phyloP scores from a whole-genome alignment of 371 early-diverging fungal species.

The Amoeboaphelidium protococcarum region DNA sequence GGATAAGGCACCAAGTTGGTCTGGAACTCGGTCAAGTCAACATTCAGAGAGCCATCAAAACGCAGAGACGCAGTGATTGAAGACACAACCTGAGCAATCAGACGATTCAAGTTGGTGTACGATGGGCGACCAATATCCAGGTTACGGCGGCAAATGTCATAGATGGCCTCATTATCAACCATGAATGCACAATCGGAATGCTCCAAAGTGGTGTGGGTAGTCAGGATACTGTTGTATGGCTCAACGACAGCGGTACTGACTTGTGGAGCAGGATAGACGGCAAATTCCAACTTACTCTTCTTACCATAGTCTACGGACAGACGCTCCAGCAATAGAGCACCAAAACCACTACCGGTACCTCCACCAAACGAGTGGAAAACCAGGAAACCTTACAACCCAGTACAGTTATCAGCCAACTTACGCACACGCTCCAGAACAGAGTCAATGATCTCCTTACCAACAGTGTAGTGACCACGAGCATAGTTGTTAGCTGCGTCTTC shows the following conservation, averaged over 20 bases:
- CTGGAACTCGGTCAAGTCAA: slow-evolving; percentile 89
- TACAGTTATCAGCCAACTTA: slow-evolving; percentile 14
- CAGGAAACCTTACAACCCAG: slow-evolving; percentile 19
- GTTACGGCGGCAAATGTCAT: slow-evolving; percentile 96
- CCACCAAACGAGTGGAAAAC: slow-evolving; percentile 98
- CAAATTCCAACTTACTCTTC: slow-evolving; percentile 95
- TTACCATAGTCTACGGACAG: slow-evolving; percentile 93
- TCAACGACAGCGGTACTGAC: slow-evolving; percentile 68
- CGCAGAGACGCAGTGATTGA: slow-evolving; percentile 98
- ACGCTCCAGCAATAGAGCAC: slow-evolving; percentile 88
- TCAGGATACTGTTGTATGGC: slow-evolving; percentile 76
- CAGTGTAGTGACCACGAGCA: slow-evolving; percentile 98
- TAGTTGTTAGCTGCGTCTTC: slow-evolving; percentile 99
- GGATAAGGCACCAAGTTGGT: slow-evolving; percentile 95
- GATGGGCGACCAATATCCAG: slow-evolving; percentile 93
- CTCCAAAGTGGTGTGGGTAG: slow-evolving; percentile 60
- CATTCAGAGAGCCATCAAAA: slow-evolving; percentile 89
- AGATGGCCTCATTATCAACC: slow-evolving; percentile 98
- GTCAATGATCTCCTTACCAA: slow-evolving; percentile 95
- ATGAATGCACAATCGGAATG: slow-evolving; percentile 97
- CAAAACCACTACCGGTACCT: slow-evolving; percentile 97
- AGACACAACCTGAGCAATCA: slow-evolving; percentile 98
- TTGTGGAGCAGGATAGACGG: slow-evolving; percentile 96
- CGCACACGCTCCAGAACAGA: slow-evolving; percentile 65
- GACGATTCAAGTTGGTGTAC: slow-evolving; percentile 90